Evolutionary conservation across 164 flowering plant genomes (phyloP).

Genomic region (Aristolochia fimbriata): DNA sequence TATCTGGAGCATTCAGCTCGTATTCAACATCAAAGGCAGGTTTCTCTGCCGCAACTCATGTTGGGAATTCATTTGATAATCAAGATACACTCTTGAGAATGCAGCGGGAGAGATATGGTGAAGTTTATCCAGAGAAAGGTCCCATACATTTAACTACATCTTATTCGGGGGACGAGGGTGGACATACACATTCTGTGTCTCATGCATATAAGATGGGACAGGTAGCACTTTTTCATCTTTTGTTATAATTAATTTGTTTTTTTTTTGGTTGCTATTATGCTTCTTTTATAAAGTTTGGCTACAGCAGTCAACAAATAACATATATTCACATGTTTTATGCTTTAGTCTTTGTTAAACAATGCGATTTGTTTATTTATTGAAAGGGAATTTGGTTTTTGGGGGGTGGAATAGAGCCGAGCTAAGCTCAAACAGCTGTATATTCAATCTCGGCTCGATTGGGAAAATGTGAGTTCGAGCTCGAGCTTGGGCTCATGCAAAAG

Average conservation of each 20-base stretch:
- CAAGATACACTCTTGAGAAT: constrained; percentile 22
- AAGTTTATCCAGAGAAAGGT: constrained; percentile 19
- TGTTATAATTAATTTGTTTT: neutral
- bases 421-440: no score
- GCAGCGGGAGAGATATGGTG: constrained; percentile 25
- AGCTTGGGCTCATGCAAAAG: no score
- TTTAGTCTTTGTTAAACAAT: no score
- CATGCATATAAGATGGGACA: constrained; percentile 32
- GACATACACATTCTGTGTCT: constrained; percentile 20
- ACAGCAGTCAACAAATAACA: no score
- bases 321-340: no score
- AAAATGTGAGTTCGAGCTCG: no score
- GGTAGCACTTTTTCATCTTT: constrained; percentile 22
- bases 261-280: no score
- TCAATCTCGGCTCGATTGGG: no score
- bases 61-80: constrained; percentile 23
- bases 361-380: no score
- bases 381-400: no score
- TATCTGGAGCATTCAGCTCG: constrained; percentile 29
- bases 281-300: no score
- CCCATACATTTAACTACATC: constrained; percentile 16
- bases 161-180: constrained; percentile 34
- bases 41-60: constrained; percentile 24
- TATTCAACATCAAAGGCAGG: constrained; percentile 32
- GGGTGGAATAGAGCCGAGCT: no score